Conservation (phyloP, 805 yeast genomes). For the Torulaspora indica region DNA sequence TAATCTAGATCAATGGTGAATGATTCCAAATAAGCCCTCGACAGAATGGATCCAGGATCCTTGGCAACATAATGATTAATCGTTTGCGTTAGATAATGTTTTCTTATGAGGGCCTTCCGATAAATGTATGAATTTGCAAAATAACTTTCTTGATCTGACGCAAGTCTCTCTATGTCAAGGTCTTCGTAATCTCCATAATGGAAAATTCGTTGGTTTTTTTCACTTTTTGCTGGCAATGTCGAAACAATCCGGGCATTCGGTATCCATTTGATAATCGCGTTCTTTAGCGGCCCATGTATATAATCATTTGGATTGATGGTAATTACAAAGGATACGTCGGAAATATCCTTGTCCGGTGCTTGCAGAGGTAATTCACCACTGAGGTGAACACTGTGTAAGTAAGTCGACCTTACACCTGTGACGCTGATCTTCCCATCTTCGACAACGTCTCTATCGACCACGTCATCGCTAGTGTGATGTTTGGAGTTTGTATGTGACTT, state of each 20-base stretch:
- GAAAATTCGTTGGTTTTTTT: constrained; percentile 35
- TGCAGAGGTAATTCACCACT: constrained; percentile 19
- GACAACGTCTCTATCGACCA: constrained; percentile 68
- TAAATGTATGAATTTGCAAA: constrained; percentile 75
- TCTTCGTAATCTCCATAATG: constrained; percentile 92
- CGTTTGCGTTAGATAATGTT: constrained; percentile 83
- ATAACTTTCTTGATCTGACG: constrained; percentile 42
- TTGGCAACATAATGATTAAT: constrained; percentile 71
- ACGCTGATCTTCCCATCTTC: constrained; percentile 60
- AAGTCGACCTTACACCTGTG: constrained; percentile 70
- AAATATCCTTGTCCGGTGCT: background rate
- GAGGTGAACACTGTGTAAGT: constrained; percentile 37
- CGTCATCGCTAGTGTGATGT: constrained; percentile 33
- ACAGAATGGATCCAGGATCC: constrained; percentile 61
- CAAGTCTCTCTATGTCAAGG: constrained; percentile 61
- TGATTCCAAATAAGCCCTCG: constrained; percentile 62
- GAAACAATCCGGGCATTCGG: constrained; percentile 36
- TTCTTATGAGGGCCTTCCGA: constrained; percentile 85
- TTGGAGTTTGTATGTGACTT: constrained; percentile 36
- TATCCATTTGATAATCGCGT: constrained; percentile 32
- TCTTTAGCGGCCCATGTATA: constrained; percentile 39
- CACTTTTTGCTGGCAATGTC: constrained; percentile 16
- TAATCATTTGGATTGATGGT: constrained; percentile 39
- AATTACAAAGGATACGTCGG: constrained; percentile 17
- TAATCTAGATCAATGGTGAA: constrained; percentile 84